Conservation (phyloP, 139 green algal genomes). For the Bryopsis sp. region DNA sequence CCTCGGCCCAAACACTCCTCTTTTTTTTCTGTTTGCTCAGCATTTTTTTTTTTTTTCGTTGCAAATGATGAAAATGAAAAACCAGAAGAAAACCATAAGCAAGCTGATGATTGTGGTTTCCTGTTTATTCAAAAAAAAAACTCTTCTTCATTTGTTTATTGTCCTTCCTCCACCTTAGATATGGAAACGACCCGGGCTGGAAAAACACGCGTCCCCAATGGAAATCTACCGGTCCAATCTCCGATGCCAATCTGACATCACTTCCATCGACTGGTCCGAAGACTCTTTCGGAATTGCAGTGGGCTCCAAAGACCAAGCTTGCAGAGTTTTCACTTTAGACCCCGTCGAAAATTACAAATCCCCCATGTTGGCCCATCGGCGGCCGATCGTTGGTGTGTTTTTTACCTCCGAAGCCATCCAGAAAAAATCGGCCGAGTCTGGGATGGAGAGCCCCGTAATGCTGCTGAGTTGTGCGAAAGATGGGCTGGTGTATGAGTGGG, state of each 20-base stretch:
- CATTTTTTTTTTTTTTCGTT: no score
- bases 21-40: no score
- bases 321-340: conserved; percentile 71
- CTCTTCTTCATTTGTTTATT: no score
- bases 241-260: conserved; percentile 70
- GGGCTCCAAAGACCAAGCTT: conserved; percentile 72
- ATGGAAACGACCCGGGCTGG: conserved; percentile 67
- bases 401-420: conserved; percentile 40
- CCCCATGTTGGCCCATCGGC: conserved; percentile 70
- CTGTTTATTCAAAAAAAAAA: no score
- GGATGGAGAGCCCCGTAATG: no score
- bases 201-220: conserved; percentile 82
- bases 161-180: conserved; percentile 47
- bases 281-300: conserved; percentile 67
- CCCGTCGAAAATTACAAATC: conserved; percentile 68
- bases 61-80: no score
- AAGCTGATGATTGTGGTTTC: no score
- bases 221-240: conserved; percentile 82
- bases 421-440: no score
- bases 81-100: no score
- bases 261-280: conserved; percentile 75
- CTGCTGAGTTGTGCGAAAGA: no score
- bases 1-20: no score
- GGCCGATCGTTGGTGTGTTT: conserved; percentile 57
- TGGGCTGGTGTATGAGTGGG: no score